Evolutionary conservation across 441 rosid species (phyloP).

Genomic region (Adansonia gregorii): DNA sequence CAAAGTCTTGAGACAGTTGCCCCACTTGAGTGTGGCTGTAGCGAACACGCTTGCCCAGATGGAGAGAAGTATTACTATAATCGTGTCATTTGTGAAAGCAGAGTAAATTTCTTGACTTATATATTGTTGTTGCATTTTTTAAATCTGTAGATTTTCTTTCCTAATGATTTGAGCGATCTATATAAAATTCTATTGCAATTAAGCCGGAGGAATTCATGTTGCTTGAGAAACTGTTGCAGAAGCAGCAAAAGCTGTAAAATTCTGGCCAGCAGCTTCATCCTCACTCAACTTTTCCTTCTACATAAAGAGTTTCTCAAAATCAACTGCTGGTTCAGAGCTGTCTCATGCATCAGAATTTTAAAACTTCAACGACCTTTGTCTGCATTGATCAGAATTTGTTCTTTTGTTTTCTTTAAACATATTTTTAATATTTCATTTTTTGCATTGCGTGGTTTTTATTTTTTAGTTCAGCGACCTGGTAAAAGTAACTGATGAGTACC

Average conservation of each 20-base stretch:
- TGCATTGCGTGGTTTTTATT: background rate
- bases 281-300: slow-evolving; percentile 14
- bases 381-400: slow-evolving; percentile 3
- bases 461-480: background rate
- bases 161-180: slow-evolving; percentile 23
- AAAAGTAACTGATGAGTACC: background rate
- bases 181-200: slow-evolving; percentile 49
- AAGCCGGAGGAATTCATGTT: slow-evolving; percentile 71
- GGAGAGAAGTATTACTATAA: slow-evolving; percentile 85
- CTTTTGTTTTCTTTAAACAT: background rate
- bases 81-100: slow-evolving; percentile 49
- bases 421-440: background rate
- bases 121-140: slow-evolving; percentile 18
- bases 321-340: slow-evolving; percentile 42
- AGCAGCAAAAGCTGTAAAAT: slow-evolving; percentile 41
- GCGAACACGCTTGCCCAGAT: slow-evolving; percentile 92
- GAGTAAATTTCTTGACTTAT: slow-evolving; percentile 27
- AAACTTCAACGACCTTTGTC: slow-evolving; percentile 15
- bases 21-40: slow-evolving; percentile 80
- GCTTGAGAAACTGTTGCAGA: slow-evolving; percentile 50
- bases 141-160: slow-evolving; percentile 21
- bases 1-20: slow-evolving; percentile 42
- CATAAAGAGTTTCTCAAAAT: slow-evolving; percentile 41
- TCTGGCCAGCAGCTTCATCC: slow-evolving; percentile 35
- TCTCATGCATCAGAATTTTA: slow-evolving; percentile 31